Percentiles rank a stretch among this genome's conserved stretches.
phyloP scores from a whole-genome alignment of 2,329 filamentous ascomycete species.

The Alternaria arbusti region DNA sequence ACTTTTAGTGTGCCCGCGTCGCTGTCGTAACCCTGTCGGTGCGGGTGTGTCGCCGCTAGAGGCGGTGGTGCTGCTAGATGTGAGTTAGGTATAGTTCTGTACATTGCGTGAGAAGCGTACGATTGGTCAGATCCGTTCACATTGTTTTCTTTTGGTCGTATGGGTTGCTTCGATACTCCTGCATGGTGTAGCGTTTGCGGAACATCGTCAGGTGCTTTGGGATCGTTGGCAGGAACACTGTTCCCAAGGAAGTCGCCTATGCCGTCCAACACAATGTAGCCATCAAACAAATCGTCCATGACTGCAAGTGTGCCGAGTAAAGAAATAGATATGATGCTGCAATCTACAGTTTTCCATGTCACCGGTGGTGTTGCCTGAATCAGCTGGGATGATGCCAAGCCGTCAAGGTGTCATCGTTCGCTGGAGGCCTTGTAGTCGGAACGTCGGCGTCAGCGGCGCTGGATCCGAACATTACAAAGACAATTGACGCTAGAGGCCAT shows the following conservation, averaged over 20 bases:
- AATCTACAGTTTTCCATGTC: background rate
- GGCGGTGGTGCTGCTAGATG: background rate
- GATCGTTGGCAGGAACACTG: background rate
- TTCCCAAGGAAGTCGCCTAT: constrained; percentile 9
- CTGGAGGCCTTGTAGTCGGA: constrained; percentile 7
- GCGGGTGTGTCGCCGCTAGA: background rate
- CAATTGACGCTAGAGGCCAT: background rate
- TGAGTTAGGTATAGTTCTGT: background rate
- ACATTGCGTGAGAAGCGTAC: background rate
- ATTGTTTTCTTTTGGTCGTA: background rate
- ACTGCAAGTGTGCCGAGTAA: background rate
- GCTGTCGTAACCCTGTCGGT: constrained; percentile 14
- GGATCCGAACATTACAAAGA: constrained; percentile 6
- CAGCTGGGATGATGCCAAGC: background rate
- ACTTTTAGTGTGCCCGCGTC: constrained; percentile 67
- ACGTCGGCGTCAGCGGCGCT: constrained; percentile 6
- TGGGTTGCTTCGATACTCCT: background rate
- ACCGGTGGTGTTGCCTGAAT: background rate
- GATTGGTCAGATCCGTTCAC: background rate
- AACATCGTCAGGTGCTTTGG: background rate
- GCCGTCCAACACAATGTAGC: constrained; percentile 20
- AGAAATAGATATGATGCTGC: background rate
- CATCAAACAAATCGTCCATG: constrained; percentile 25
- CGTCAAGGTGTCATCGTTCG: constrained; percentile 2
- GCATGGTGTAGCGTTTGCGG: background rate